Evolutionary conservation across 495 filamentous ascomycete genomes (phyloP), one percentile per base, ranked within the genome.

Genomic region (Trichocladium antarcticum): DNA sequence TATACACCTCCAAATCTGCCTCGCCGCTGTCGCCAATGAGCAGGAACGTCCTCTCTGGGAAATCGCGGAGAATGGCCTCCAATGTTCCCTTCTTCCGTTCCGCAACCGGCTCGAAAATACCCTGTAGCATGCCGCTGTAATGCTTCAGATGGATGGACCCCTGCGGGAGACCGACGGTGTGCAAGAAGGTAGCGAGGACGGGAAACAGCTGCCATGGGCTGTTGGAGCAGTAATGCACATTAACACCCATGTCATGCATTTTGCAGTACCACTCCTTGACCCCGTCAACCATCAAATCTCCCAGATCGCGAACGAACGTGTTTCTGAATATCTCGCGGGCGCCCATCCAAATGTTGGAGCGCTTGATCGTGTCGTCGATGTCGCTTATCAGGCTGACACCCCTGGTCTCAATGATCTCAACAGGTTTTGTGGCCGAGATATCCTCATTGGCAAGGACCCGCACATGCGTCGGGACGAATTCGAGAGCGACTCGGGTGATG

Each of bases 361-460:
- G 87, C 61, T 99, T 99, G 50, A 99, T 84, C 0, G 92, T 99
- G 64, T 99, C 92, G 59, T 99, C 92, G 50, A 99, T 89, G 57
- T 99, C 92, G 60, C 87, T 96, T 58, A 99, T 96, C 45, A 99
- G 47, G 59, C 89, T 96, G 53, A 99, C 74, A 19, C 92, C 92
- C n/a, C 63, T 70, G 0, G 84, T 75, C 45, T 93, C 83, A 15
- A 84, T 85, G 22, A 95, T 71, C 34, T 78, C 70, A 31, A 97
- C 74, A 12, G 81, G 75, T 52, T 87, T 82, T 1, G 81, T 83
- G 7, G 78, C 80, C 9, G 89, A 95, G 5, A 99, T 72, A 32
- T 82, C 76, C 64, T 95, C 89, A 15, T 81, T 92, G 11, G 87
- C 92, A 17, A 97, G 68, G 2, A 97, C 81, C 20, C 87, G 78